Conservation (phyloP, 2,329 filamentous ascomycete species). For the Curvularia sp. region DNA sequence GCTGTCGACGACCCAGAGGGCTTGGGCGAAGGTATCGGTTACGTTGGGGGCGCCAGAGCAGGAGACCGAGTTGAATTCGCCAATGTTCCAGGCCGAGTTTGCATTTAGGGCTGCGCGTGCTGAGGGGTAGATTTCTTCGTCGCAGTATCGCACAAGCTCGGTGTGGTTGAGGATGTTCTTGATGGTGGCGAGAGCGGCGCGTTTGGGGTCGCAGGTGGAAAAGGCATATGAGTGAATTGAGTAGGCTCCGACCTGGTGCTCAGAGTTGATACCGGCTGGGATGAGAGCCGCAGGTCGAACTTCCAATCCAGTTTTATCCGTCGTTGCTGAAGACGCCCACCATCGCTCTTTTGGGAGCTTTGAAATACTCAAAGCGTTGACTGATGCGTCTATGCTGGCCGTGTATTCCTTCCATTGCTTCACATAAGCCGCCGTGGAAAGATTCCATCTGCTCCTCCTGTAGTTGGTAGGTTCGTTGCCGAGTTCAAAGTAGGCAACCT, state of each 20-base stretch:
- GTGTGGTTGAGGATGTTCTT: conserved; percentile 24
- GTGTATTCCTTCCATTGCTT: conserved; percentile 19
- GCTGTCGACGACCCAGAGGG: conserved; percentile 23
- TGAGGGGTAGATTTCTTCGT: conserved; percentile 21
- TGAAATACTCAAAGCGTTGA: conserved; percentile 8
- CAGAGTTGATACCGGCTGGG: conserved; percentile 16
- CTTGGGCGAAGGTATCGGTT: conserved; percentile 21
- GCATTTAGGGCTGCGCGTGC: conserved; percentile 16
- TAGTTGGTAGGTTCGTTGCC: conserved; percentile 22
- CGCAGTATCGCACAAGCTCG: conserved; percentile 18
- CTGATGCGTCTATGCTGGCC: conserved; percentile 9
- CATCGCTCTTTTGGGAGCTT: conserved; percentile 11
- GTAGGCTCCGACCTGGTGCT: conserved; percentile 14
- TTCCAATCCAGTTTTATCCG: conserved; percentile 16
- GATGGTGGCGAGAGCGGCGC: conserved; percentile 13
- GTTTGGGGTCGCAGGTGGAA: conserved; percentile 14
- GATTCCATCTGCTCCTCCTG: conserved; percentile 11
- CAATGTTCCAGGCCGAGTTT: conserved; percentile 13
- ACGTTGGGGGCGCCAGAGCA: conserved; percentile 20
- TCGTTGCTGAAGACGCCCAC: conserved; percentile 24
- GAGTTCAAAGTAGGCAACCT: conserved; percentile 18
- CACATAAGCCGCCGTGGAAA: conserved; percentile 17
- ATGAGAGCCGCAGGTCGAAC: conserved; percentile 20
- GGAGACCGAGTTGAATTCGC: conserved; percentile 22
- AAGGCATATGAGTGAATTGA: conserved; percentile 19